Percentiles rank a stretch among this genome's conserved stretches.
These are phyloP conservation scores for Circinella minor DNA, from an alignment of 371 early-diverging fungal genomes.

Conservation along the genomic window DNA sequence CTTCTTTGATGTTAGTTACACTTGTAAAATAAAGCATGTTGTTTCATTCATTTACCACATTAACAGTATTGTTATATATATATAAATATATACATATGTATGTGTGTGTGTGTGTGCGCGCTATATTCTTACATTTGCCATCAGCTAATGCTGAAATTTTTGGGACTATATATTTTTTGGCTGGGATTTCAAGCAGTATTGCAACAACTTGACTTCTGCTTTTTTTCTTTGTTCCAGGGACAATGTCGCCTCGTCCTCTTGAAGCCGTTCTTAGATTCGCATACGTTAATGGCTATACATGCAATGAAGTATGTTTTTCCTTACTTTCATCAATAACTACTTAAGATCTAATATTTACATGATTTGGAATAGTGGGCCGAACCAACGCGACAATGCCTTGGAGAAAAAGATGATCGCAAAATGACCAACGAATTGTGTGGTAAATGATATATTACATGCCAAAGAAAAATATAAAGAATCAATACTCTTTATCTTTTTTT, in stretches of 20 bases:
- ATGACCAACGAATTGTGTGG: slow-evolving; percentile 33
- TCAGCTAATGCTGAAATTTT: too few species aligned
- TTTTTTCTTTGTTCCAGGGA: slow-evolving; percentile 5
- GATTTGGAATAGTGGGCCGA: slow-evolving; percentile 36
- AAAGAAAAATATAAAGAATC: not conserved
- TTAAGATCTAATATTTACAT: too few species aligned
- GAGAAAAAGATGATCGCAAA: slow-evolving; percentile 20
- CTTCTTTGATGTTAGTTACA: too few species aligned
- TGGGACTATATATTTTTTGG: too few species aligned
- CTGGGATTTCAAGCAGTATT: not conserved
- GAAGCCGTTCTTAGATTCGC: slow-evolving; percentile 23
- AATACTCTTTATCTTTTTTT: not conserved
- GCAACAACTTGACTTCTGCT: not conserved
- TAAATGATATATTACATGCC: slow-evolving; percentile 8
- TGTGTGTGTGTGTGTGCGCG: too few species aligned
- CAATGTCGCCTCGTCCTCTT: slow-evolving; percentile 19
- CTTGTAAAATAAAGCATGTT: too few species aligned
- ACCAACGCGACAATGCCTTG: slow-evolving; percentile 41
- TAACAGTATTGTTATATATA: too few species aligned
- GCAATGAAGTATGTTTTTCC: slow-evolving; percentile 12
- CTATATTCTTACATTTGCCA: too few species aligned
- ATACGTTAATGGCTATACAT: slow-evolving; percentile 19
- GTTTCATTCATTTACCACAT: too few species aligned
- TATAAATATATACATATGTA: too few species aligned
- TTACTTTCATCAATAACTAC: not conserved